phyloP scores from a whole-genome alignment of 2,329 filamentous ascomycete genomes.

The Coniosporium tulheliwenetii region DNA sequence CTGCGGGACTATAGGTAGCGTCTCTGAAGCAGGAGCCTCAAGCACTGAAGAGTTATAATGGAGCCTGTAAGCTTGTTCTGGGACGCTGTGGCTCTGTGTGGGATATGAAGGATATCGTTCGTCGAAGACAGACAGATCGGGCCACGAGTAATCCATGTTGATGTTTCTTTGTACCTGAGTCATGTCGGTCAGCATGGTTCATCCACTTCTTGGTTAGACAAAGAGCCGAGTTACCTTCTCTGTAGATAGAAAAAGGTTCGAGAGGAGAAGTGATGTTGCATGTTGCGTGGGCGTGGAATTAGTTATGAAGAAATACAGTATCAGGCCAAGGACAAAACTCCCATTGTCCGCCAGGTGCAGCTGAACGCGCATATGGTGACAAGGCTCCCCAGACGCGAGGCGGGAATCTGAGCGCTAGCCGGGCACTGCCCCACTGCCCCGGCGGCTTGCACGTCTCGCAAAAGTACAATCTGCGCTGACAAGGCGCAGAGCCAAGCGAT shows the following conservation, averaged over 20 bases:
- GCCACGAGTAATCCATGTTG: constrained; percentile 1
- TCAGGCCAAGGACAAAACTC: constrained; percentile 2
- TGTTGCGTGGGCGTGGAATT: neutral
- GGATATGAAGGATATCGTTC: constrained; percentile 1
- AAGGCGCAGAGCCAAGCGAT: neutral
- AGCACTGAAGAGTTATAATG: neutral
- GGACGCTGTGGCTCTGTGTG: neutral
- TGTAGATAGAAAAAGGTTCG: neutral
- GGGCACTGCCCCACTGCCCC: too few species aligned
- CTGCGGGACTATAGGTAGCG: neutral
- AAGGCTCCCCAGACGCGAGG: neutral
- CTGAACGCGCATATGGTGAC: neutral
- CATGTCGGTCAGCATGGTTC: too few species aligned
- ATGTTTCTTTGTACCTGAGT: neutral
- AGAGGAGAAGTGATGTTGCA: neutral
- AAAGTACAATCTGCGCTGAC: neutral
- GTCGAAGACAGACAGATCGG: constrained; percentile 1
- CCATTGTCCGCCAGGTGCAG: neutral
- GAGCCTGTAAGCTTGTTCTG: neutral
- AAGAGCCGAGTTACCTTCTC: neutral
- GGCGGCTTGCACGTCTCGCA: neutral
- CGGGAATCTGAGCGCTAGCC: neutral
- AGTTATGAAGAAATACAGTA: neutral
- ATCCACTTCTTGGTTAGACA: neutral
- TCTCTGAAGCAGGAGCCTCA: constrained; percentile 1